Base-by-base conservation (phyloP, 2,329 filamentous ascomycete species). In the Alternaria panax region DNA sequence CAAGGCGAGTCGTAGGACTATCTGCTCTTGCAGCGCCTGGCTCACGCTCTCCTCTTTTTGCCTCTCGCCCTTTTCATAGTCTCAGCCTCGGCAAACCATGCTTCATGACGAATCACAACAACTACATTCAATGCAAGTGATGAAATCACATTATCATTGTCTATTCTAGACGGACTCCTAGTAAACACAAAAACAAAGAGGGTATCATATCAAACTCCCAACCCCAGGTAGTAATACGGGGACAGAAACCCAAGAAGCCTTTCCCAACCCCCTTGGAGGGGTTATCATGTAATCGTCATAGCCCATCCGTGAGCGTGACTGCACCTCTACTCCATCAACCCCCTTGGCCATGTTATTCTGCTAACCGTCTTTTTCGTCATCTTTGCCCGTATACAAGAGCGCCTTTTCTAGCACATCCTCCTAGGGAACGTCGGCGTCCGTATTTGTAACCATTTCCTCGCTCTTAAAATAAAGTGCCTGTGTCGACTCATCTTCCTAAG, bases 1-100 rank as follows among this genome's bases (percentile, higher is more conserved):
- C 47, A 51, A 20, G 70, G 66, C n/a, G 62, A 66, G 48, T 63
- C 34, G 34, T 36, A 51, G 32, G 14, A 16, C 7, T 22, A 14
- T 47, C 25, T 20, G 25, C 11, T 47, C 28, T 30, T 11, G 28
- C 28, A 30, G 28, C 12, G 28, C 12, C 9, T 30, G 9, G 9
- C 9, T 30, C 28, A 30, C 5, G 9, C 28, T 30, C 9, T 30
- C 16, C 30, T 16, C 30, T 14, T 34, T 12, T 34, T 16, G 14
- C 12, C 30, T 34, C 22, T 32, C 27, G 27, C 18, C 18, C n/a
- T 20, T 20, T 38, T 5, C n/a, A 38, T n/a, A 5, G n/a, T 38
- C n/a, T 20, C n/a, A 20, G 7, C 20, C 36, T 38, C 11, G 18
- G 12, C 32, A 24, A n/a, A 32, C 20, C 43, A 47, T 9, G 27